Conservation (phyloP, 2,329 filamentous ascomycete genomes). For the Hysterium pulicare region DNA sequence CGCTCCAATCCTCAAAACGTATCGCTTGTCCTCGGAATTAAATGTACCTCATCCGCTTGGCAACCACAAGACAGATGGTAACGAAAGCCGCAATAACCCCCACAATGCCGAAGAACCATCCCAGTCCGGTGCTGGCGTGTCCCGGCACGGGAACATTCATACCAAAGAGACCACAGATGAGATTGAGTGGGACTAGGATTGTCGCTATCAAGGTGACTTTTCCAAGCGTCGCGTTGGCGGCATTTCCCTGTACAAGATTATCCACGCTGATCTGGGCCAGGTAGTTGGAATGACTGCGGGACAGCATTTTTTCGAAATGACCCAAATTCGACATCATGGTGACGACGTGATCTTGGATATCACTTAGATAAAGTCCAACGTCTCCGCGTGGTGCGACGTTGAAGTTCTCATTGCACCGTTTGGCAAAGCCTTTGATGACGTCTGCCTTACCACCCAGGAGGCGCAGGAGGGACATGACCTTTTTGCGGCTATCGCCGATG, state of each 20-base stretch:
- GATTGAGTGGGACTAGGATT: slow-evolving; percentile 91
- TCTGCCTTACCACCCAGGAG: slow-evolving; percentile 97
- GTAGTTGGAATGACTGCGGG: slow-evolving; percentile 91
- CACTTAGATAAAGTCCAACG: slow-evolving; percentile 91
- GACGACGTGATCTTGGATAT: slow-evolving; percentile 98
- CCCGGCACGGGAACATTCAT: slow-evolving; percentile 83
- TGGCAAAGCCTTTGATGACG: slow-evolving; percentile 94
- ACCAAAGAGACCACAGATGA: slow-evolving; percentile 82
- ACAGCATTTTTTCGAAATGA: slow-evolving; percentile 97
- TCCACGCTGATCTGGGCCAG: slow-evolving; percentile 91
- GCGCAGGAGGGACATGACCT: slow-evolving; percentile 88
- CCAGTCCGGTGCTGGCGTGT: slow-evolving; percentile 40
- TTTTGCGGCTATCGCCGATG: slow-evolving; percentile 89
- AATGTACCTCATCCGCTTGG: slow-evolving; percentile 44
- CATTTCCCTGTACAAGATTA: slow-evolving; percentile 81
- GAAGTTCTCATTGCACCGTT: slow-evolving; percentile 97
- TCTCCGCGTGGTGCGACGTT: slow-evolving; percentile 93
- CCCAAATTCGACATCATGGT: slow-evolving; percentile 97
- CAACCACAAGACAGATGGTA: slow-evolving; percentile 36
- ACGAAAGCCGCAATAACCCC: slow-evolving; percentile 51
- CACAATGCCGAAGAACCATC: slow-evolving; percentile 61
- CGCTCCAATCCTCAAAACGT: too few species aligned
- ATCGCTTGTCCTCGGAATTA: slow-evolving; percentile 11
- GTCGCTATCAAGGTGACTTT: slow-evolving; percentile 95
- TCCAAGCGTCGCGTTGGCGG: slow-evolving; percentile 83